Conservation (phyloP, 192 early-diverging fungal species). For the Podochytrium sp. region DNA sequence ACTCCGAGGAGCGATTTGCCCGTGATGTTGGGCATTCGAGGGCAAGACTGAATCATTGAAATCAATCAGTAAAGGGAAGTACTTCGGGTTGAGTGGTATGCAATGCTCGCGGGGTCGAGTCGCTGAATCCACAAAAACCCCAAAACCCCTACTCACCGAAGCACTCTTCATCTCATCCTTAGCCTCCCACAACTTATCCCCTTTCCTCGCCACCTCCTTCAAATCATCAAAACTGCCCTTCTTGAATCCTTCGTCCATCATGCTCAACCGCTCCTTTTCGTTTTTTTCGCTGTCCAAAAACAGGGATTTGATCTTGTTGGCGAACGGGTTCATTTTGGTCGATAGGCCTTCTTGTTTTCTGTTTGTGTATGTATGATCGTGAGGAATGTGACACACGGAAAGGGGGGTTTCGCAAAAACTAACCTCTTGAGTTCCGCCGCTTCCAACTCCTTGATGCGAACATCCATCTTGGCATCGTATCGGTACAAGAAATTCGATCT, state of each 20-base stretch:
- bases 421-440: conserved; percentile 23
- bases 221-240: conserved; percentile 35
- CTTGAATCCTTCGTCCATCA: conserved; percentile 3
- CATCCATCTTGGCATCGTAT: conserved; percentile 34
- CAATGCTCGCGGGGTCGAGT: too few species aligned
- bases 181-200: conserved; percentile 55
- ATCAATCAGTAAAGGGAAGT: too few species aligned
- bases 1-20: conserved; percentile 38
- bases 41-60: conserved; percentile 16
- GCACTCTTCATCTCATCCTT: conserved; percentile 21
- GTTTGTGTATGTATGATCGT: neutral
- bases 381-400: too few species aligned
- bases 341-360: conserved; percentile 18
- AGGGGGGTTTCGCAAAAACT: neutral
- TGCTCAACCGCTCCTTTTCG: neutral
- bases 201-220: conserved; percentile 45
- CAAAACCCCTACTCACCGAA: conserved; percentile 10
- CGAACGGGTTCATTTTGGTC: conserved; percentile 5
- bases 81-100: too few species aligned
- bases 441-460: conserved; percentile 39
- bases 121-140: too few species aligned
- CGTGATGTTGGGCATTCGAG: conserved; percentile 37
- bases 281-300: conserved; percentile 23
- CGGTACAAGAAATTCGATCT: conserved; percentile 34
- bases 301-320: neutral